These are phyloP conservation scores for Aotearoamyces nothofagi DNA, from an alignment of 2,329 filamentous ascomycete genomes.

Conservation along the genomic window DNA sequence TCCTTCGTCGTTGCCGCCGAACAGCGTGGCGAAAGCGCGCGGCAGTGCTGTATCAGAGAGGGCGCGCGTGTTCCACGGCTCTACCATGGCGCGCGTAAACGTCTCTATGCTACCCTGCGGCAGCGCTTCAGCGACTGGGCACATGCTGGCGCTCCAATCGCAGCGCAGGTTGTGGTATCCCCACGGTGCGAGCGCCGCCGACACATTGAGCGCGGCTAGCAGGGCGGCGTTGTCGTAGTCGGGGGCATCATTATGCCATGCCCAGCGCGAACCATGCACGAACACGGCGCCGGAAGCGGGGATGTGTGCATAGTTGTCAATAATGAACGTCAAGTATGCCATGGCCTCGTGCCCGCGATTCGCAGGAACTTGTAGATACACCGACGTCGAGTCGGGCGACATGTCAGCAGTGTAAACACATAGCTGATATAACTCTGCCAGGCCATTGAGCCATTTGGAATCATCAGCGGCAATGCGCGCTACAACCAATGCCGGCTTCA, in stretches of 20 bases:
- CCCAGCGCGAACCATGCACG: constrained; percentile 26
- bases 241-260: constrained; percentile 28
- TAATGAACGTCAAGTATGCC: constrained; percentile 29
- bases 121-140: no score
- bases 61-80: no score
- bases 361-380: no score
- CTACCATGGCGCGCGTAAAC: no score
- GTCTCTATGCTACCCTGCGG: no score
- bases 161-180: constrained; percentile 34
- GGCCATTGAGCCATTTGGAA: constrained; percentile 23
- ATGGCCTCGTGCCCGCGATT: constrained; percentile 32
- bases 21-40: no score
- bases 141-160: constrained; percentile 29
- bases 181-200: constrained; percentile 21
- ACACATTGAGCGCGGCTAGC: constrained; percentile 23
- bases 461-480: constrained; percentile 25
- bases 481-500: constrained; percentile 28
- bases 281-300: constrained; percentile 24
- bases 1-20: no score
- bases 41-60: no score
- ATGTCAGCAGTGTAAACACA: constrained; percentile 27
- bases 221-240: constrained; percentile 28
- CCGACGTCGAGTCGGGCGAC: constrained; percentile 12
- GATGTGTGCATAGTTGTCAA: constrained; percentile 27
- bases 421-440: no score